Evolutionary conservation across 148 eudicot genomes (phyloP).

Genomic region (Talinum fruticosum): DNA sequence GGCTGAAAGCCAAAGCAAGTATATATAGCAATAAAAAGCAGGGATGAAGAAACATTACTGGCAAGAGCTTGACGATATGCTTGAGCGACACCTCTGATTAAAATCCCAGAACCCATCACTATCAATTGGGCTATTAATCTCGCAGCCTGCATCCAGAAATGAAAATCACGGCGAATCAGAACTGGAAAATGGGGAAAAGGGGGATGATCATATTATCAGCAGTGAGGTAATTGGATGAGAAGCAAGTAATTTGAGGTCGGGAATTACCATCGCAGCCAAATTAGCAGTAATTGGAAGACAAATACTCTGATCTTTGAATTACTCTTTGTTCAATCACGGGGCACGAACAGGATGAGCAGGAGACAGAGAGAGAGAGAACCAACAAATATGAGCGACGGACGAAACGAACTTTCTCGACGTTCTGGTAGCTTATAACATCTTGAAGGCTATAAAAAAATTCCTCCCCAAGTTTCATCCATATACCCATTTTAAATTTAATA

Average conservation of each 20-base stretch:
- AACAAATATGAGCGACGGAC: not conserved
- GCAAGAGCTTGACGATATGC: constrained; percentile 76
- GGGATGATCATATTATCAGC: not conserved
- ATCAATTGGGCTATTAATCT: constrained; percentile 54
- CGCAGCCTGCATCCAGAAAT: constrained; percentile 45
- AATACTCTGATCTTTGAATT: not conserved
- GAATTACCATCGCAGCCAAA: constrained; percentile 11
- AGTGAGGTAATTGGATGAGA: not conserved
- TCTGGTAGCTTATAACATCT: not conserved
- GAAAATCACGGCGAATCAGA: not conserved
- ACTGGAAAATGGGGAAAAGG: not conserved
- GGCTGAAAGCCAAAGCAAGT: not conserved
- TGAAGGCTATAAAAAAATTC: no score
- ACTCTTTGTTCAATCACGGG: not conserved
- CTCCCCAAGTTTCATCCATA: no score
- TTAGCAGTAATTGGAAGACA: not conserved
- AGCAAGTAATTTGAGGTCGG: not conserved
- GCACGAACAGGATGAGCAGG: not conserved
- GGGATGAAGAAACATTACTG: constrained; percentile 38
- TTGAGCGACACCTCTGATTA: constrained; percentile 62
- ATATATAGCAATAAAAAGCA: not conserved
- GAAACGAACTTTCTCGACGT: not conserved
- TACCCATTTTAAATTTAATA: no score
- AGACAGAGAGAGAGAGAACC: not conserved
- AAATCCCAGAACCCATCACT: constrained; percentile 60